Percentiles rank a stretch among this genome's conserved stretches.
These are phyloP conservation scores for Umbelopsis sp. DNA, from an alignment of 371 early-diverging fungal species.

Conservation along the genomic window DNA sequence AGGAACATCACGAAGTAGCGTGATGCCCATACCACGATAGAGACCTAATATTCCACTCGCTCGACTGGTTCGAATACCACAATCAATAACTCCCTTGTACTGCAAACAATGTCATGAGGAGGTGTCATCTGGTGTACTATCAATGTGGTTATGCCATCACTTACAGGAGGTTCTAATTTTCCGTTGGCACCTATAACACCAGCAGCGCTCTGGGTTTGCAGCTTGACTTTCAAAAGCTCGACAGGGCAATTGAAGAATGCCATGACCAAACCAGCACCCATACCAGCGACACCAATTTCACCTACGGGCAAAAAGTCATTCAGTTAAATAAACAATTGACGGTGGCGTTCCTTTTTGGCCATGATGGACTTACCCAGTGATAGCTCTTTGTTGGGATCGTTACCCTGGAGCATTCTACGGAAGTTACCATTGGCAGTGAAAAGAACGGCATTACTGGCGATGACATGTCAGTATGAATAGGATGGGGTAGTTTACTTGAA, in stretches of 20 bases:
- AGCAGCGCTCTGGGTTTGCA: conserved; percentile 76
- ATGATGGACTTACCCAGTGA: conserved; percentile 36
- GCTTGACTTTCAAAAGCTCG: conserved; percentile 83
- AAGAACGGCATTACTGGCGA: conserved; percentile 78
- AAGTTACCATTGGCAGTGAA: conserved; percentile 83
- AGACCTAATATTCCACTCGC: conserved; percentile 72
- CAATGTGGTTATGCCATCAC: conserved; percentile 17
- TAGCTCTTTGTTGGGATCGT: conserved; percentile 49
- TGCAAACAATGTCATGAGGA: conserved; percentile 25
- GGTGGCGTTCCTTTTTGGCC: neutral
- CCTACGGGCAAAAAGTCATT: conserved; percentile 27
- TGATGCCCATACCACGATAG: conserved; percentile 83
- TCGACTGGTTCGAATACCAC: conserved; percentile 70
- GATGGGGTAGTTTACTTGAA: neutral
- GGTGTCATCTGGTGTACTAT: neutral
- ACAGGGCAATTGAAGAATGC: conserved; percentile 86
- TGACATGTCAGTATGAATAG: neutral
- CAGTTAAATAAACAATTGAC: neutral
- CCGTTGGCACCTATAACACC: conserved; percentile 41
- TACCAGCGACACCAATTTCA: conserved; percentile 75
- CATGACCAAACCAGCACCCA: conserved; percentile 84
- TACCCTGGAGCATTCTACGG: conserved; percentile 64
- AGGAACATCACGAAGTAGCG: conserved; percentile 85
- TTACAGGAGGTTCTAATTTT: conserved; percentile 51
- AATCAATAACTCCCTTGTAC: conserved; percentile 79